Evolutionary conservation across 2,329 filamentous ascomycete species (phyloP), one percentile per base, ranked within the genome.

Genomic region (Penicillium crustosum): DNA sequence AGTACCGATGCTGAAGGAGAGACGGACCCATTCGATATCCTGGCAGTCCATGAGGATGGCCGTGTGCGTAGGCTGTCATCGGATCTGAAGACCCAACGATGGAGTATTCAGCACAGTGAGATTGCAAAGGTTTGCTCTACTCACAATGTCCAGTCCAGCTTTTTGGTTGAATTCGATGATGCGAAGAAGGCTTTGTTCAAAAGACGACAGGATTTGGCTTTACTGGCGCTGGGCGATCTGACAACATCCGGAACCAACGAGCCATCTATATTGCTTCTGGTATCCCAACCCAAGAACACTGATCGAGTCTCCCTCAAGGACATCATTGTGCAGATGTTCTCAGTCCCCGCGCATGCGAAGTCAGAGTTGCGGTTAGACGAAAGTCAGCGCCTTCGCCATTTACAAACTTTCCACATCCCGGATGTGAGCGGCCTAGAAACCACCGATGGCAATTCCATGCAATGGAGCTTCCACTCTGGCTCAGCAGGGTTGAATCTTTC

Each of bases 11-110:
- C 67, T 10, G 67, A 66, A 7, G 63, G 64, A n/a, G 66, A 70
- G 35, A 57, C 62, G 6, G 71, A 72, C 13, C 54, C 70, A 0
- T 77, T 76, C 39, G 75, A 77, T 61, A 66, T 81, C 9, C 52
- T 81, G 19, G 69, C 71, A 12, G 72, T 80, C 15, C 77, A 81
- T 53, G 65, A 75, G 57, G 75, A 81, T 64, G 79, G 79, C 23
- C 69, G 64, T 49, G 62, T 80, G 19, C 73, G 75, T 12, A 70
- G 74, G 42, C 68, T 80, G 44, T 70, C 77, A 15, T 64, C 73
- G 4, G 74, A 79, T 56, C 60, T 79, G 13, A 68, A 73, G 54
- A 71, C 66, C 27, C 72, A 78, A 55, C 71, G 69, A 51, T 78
- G 76, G 76, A 75, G 66, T 49, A 64, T 76, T 19, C 64, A 70